These are phyloP conservation scores for Pinus albicaulis DNA, from an alignment of 75 land plant genomes.

Conservation along the genomic window DNA sequence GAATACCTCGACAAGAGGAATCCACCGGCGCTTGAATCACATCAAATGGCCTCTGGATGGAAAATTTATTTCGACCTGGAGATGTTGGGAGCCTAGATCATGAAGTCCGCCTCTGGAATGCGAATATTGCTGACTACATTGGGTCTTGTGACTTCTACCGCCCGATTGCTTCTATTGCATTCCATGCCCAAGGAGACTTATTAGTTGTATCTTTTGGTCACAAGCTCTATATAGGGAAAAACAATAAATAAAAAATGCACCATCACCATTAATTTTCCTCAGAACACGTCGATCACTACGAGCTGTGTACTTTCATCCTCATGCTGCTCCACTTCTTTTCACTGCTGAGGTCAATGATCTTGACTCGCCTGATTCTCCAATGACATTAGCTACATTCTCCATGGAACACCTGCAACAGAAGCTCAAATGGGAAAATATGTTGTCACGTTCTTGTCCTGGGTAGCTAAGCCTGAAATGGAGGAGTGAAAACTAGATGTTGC, in stretches of 20 bases:
- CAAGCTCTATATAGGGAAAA: constrained; percentile 95
- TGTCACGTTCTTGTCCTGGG: too few species aligned
- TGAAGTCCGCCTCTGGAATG: constrained; percentile 95
- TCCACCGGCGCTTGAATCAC: too few species aligned
- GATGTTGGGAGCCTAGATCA: constrained; percentile 96
- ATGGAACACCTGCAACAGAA: too few species aligned
- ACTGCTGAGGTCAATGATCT: constrained; percentile 98
- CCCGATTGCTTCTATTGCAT: constrained; percentile 97
- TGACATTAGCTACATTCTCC: constrained; percentile 82
- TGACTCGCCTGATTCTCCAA: constrained; percentile 79
- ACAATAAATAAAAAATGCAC: constrained; percentile 68
- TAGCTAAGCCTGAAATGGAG: too few species aligned
- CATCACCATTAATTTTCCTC: constrained; percentile 64
- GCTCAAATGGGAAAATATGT: too few species aligned
- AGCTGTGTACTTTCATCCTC: constrained; percentile 96
- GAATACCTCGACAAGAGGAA: too few species aligned
- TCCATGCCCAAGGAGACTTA: constrained; percentile 89
- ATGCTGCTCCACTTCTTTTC: constrained; percentile 80
- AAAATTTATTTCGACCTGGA: too few species aligned
- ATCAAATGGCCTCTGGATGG: too few species aligned
- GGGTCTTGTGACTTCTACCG: constrained; percentile 86
- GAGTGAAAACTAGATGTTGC: too few species aligned
- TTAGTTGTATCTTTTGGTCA: constrained; percentile 96
- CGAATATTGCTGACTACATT: constrained; percentile 79
- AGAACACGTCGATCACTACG: constrained; percentile 87